A percentile compares a stretch with the other conserved stretches of the same genome.
phyloP scores from a whole-genome alignment of 495 filamentous ascomycete species.

The Neurospora terricola region DNA sequence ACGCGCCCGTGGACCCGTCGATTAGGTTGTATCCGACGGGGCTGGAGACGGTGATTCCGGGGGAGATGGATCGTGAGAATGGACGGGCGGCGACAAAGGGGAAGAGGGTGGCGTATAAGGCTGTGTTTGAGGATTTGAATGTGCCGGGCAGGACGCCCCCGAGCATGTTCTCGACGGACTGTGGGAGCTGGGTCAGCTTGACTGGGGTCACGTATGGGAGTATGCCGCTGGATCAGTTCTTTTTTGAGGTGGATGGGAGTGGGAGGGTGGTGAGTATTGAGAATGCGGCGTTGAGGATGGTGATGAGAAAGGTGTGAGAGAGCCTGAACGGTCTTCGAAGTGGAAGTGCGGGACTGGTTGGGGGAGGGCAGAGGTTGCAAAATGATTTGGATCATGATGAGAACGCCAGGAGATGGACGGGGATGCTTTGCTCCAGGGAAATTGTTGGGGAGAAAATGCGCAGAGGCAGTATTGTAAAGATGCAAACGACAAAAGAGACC shows the following conservation, averaged over 20 bases:
- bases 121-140: constrained; percentile 28
- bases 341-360: neutral
- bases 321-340: too few relatives aligned
- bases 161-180: constrained; percentile 35
- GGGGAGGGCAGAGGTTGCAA: neutral
- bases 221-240: constrained; percentile 39
- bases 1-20: constrained; percentile 21
- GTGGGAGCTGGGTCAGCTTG: constrained; percentile 39
- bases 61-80: neutral
- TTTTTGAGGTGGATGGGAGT: constrained; percentile 32
- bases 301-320: constrained; percentile 9
- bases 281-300: constrained; percentile 30
- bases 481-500: neutral
- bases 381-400: neutral
- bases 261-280: constrained; percentile 35
- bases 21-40: constrained; percentile 44
- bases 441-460: neutral
- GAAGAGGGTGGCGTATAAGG: constrained; percentile 34
- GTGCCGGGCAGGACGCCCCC: constrained; percentile 13
- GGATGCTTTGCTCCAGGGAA: neutral
- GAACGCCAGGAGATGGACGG: neutral
- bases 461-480: neutral
- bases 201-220: constrained; percentile 34
- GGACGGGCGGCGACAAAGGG: constrained; percentile 5
- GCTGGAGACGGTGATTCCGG: constrained; percentile 15